These are phyloP conservation scores for Gautieria morchelliformis DNA, from an alignment of 768 basidiomycete species.

Conservation along the genomic window DNA sequence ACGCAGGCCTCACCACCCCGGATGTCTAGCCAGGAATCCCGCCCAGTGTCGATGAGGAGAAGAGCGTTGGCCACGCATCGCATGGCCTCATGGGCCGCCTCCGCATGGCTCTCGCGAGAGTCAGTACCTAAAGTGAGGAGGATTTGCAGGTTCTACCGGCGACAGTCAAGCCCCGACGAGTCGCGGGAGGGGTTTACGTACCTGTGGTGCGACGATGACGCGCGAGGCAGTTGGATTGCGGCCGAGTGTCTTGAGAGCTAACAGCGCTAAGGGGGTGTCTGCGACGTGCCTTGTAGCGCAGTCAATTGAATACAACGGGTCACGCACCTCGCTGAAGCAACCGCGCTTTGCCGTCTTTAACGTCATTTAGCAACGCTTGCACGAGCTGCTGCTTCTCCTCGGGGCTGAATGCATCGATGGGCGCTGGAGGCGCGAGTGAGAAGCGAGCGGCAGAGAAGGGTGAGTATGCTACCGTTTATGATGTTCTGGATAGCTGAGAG, in stretches of 20 bases:
- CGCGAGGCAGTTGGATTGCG: constrained; percentile 60
- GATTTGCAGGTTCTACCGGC: constrained; percentile 38
- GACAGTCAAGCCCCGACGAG: background rate
- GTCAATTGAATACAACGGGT: constrained; percentile 7
- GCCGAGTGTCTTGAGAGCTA: constrained; percentile 67
- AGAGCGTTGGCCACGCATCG: constrained; percentile 74
- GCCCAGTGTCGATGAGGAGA: constrained; percentile 55
- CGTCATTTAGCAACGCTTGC: constrained; percentile 49
- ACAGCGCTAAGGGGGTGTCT: constrained; percentile 63
- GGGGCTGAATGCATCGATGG: constrained; percentile 38
- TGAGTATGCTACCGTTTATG: constrained; percentile 34
- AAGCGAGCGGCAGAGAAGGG: background rate
- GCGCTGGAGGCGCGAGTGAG: constrained; percentile 24
- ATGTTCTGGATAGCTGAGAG: constrained; percentile 40
- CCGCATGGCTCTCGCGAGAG: constrained; percentile 43
- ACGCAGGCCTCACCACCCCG: constrained; percentile 52
- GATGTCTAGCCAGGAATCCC: constrained; percentile 52
- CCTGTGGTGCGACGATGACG: constrained; percentile 39
- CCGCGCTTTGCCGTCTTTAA: constrained; percentile 27
- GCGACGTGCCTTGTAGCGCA: constrained; percentile 7
- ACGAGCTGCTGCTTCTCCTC: constrained; percentile 45
- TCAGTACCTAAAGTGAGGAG: constrained; percentile 42
- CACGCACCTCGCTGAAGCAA: constrained; percentile 47
- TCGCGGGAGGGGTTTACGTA: constrained; percentile 13
- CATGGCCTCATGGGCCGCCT: constrained; percentile 60